Evolutionary conservation across 345 rosid genomes (phyloP).

Genomic region (Linum lewisii): DNA sequence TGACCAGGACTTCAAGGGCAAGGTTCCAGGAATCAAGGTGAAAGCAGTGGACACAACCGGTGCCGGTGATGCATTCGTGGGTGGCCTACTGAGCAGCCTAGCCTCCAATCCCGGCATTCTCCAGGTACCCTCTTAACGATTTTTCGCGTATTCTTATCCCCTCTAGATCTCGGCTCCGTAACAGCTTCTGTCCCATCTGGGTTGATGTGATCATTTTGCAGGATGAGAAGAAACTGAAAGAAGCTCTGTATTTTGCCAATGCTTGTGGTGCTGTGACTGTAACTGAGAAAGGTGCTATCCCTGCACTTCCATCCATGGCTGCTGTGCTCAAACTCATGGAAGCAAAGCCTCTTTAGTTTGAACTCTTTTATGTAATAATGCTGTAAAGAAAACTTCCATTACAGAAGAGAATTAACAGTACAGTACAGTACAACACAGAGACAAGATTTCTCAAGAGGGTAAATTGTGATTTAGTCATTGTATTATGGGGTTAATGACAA

Average conservation of each 20-base stretch:
- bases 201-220: slow-evolving; percentile 20
- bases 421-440: no score
- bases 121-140: slow-evolving; percentile 25
- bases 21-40: slow-evolving; percentile 56
- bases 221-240: slow-evolving; percentile 72
- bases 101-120: slow-evolving; percentile 42
- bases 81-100: slow-evolving; percentile 51
- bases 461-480: no score
- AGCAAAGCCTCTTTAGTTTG: no score
- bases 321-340: slow-evolving; percentile 43
- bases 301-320: slow-evolving; percentile 66
- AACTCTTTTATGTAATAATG: no score
- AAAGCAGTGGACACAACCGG: slow-evolving; percentile 71
- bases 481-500: no score
- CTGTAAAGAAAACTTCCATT: no score
- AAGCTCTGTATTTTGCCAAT: slow-evolving; percentile 71
- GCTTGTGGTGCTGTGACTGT: slow-evolving; percentile 85
- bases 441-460: no score
- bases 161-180: no score
- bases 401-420: no score
- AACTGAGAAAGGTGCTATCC: slow-evolving; percentile 91
- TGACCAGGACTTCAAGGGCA: slow-evolving; percentile 61
- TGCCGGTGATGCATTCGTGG: slow-evolving; percentile 80
- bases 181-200: no score
- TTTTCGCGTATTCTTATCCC: no score